phyloP scores from a whole-genome alignment of 1,284 basidiomycete species.

The Jaminaea rosea region DNA sequence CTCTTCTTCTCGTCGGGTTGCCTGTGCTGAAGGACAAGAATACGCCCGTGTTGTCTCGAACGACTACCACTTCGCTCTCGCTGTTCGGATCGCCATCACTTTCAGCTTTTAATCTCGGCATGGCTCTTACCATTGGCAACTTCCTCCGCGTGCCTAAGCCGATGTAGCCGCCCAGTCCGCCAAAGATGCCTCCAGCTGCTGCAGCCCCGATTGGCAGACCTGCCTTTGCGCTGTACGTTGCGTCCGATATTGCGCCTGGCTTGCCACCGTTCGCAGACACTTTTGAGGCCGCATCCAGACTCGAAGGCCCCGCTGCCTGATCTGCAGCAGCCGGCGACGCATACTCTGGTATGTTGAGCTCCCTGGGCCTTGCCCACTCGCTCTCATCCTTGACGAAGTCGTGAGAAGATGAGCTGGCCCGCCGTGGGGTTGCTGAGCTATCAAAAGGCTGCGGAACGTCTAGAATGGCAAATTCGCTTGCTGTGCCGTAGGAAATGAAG shows the following conservation, averaged over 20 bases:
- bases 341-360: conserved; percentile 1
- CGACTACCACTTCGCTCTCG: conserved; percentile 19
- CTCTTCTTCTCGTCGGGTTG: conserved; percentile 56
- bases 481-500: conserved; percentile 65
- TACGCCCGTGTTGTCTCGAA: conserved; percentile 49
- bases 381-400: not conserved
- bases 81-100: conserved; percentile 56
- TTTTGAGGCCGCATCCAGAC: conserved; percentile 1
- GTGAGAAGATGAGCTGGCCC: not conserved
- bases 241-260: not conserved
- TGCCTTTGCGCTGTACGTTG: not conserved
- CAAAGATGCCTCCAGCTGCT: conserved; percentile 57
- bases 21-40: conserved; percentile 57
- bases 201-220: not conserved
- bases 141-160: conserved; percentile 65
- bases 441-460: conserved; percentile 50
- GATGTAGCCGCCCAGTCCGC: conserved; percentile 78
- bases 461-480: conserved; percentile 66
- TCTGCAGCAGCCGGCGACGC: not conserved
- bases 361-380: not conserved
- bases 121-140: conserved; percentile 57
- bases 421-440: conserved; percentile 14
- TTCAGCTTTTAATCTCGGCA: conserved; percentile 63
- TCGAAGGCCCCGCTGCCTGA: not conserved
- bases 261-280: not conserved